phyloP scores from a whole-genome alignment of 306 rosid species.

The Begonia fuchsioides region DNA sequence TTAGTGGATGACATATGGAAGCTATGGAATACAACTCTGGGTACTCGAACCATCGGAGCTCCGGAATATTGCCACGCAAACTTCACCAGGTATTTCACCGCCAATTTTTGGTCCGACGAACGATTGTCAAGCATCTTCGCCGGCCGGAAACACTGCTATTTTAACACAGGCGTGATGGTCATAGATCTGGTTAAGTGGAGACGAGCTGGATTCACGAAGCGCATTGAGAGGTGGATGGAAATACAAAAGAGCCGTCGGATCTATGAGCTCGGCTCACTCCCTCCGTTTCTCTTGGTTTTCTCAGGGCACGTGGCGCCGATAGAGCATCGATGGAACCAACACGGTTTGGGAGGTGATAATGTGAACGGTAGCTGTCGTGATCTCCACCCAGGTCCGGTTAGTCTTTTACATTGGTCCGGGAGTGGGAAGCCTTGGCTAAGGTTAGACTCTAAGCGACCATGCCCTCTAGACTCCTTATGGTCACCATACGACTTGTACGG shows the following conservation, averaged over 20 bases:
- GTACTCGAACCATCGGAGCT: slow-evolving; percentile 34
- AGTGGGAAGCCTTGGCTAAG: slow-evolving; percentile 61
- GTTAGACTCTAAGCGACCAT: slow-evolving; percentile 35
- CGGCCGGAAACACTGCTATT: slow-evolving; percentile 40
- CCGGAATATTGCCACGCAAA: slow-evolving; percentile 70
- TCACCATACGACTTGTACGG: slow-evolving; percentile 47
- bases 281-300: slow-evolving; percentile 51
- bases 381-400: slow-evolving; percentile 52
- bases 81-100: slow-evolving; percentile 47
- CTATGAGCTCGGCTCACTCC: slow-evolving; percentile 39
- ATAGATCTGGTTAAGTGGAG: slow-evolving; percentile 61
- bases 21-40: slow-evolving; percentile 36
- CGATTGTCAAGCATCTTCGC: slow-evolving; percentile 15
- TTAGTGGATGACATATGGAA: slow-evolving; percentile 46
- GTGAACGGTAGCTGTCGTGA: slow-evolving; percentile 50
- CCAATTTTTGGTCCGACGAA: slow-evolving; percentile 31
- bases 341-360: slow-evolving; percentile 61
- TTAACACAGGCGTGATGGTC: slow-evolving; percentile 71
- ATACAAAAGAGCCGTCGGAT: slow-evolving; percentile 46
- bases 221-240: slow-evolving; percentile 55
- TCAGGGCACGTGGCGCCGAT: slow-evolving; percentile 65
- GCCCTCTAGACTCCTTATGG: slow-evolving; percentile 50
- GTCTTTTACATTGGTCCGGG: slow-evolving; percentile 67
- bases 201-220: slow-evolving; percentile 22
- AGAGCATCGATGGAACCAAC: slow-evolving; percentile 67